Percentiles rank a stretch among this genome's conserved stretches.
Conservation (phyloP, 768 basidiomycete genomes). For the Trametes elegans region DNA sequence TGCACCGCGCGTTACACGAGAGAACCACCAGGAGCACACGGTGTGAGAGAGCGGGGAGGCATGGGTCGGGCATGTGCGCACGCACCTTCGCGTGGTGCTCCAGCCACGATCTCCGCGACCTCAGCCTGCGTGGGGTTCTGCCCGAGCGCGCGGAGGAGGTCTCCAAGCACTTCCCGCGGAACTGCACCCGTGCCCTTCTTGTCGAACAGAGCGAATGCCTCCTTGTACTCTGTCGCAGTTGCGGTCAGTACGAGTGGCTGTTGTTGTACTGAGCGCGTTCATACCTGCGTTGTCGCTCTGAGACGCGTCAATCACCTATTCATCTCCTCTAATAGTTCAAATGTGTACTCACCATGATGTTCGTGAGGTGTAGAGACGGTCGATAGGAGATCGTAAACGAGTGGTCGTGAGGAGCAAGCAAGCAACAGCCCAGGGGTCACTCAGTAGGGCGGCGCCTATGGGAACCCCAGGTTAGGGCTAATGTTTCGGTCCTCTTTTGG, state of each 20-base stretch:
- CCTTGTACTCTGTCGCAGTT: slow-evolving; percentile 73
- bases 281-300: slow-evolving; percentile 56
- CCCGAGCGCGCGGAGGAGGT: slow-evolving; percentile 89
- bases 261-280: not conserved
- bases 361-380: not conserved
- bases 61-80: slow-evolving; percentile 12
- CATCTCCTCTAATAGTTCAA: not conserved
- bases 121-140: slow-evolving; percentile 99
- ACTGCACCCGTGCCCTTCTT: slow-evolving; percentile 93
- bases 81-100: slow-evolving; percentile 76
- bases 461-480: slow-evolving; percentile 3
- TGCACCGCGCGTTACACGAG: not conserved
- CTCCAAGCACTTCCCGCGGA: slow-evolving; percentile 84
- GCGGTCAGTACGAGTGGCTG: not conserved
- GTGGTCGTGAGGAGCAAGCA: not conserved
- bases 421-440: not conserved
- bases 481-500: not conserved
- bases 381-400: not conserved
- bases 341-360: slow-evolving; percentile 9
- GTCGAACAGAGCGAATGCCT: slow-evolving; percentile 97
- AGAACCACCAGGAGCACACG: too few species aligned
- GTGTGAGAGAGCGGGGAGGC: too few species aligned
- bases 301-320: not conserved
- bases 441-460: not conserved
- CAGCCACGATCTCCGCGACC: slow-evolving; percentile 74